These are phyloP conservation scores for Alternaria conjuncta DNA, from an alignment of 2,329 filamentous ascomycete species.

Conservation along the genomic window DNA sequence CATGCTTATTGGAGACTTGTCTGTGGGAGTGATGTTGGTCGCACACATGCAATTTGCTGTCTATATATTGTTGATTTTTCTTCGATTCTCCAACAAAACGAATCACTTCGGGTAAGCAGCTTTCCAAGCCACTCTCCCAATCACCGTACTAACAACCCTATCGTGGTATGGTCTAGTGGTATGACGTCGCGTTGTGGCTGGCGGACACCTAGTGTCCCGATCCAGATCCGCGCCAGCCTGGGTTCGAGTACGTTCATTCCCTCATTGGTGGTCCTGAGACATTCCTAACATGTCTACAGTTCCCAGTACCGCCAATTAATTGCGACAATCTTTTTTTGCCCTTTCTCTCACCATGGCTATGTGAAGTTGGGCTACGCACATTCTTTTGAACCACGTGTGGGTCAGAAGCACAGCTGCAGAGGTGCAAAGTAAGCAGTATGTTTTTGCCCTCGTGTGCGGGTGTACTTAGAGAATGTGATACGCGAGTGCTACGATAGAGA, in stretches of 20 bases:
- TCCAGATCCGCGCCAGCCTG: constrained; percentile 48
- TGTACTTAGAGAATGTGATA: not conserved
- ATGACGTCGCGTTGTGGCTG: constrained; percentile 51
- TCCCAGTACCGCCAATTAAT: constrained; percentile 42
- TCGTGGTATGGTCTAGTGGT: constrained; percentile 48
- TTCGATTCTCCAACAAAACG: constrained; percentile 17
- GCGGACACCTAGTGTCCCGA: constrained; percentile 30
- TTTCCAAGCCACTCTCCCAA: not conserved
- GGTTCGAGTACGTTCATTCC: constrained; percentile 40
- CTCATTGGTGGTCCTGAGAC: constrained; percentile 24
- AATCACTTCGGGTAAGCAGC: constrained; percentile 16
- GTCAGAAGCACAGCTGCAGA: not conserved
- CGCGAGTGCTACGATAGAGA: not conserved
- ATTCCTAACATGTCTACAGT: constrained; percentile 35
- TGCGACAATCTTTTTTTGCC: constrained; percentile 24
- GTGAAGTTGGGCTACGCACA: not conserved
- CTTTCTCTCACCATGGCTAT: not conserved
- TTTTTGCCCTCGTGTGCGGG: not conserved
- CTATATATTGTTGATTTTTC: too few relatives aligned
- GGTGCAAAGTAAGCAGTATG: not conserved
- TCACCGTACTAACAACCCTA: not conserved
- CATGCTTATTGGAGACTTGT: accelerated
- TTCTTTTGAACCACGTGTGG: not conserved
- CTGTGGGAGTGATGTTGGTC: too few relatives aligned
- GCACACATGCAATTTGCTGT: too few relatives aligned